Conservation (phyloP, 2,329 filamentous ascomycete species). For the Fusarium sp. region DNA sequence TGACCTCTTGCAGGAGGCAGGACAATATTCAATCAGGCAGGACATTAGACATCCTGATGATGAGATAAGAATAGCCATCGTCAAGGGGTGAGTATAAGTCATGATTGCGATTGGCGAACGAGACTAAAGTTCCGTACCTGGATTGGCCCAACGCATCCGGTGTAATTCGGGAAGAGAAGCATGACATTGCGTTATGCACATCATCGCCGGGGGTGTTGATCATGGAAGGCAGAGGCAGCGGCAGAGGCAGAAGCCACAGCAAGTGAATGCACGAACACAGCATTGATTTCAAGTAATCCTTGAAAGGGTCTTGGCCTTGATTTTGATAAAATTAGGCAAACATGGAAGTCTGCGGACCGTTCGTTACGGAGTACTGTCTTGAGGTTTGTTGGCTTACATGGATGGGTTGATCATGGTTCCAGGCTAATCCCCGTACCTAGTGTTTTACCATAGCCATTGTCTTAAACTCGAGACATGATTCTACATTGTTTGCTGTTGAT, state of each 20-base stretch:
- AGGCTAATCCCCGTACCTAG: not conserved
- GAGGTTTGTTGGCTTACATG: slow-evolving; percentile 9
- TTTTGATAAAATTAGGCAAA: slow-evolving; percentile 1
- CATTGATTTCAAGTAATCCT: slow-evolving; percentile 6
- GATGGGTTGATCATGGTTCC: not conserved
- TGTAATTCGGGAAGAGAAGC: slow-evolving; percentile 9
- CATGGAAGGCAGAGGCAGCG: not conserved
- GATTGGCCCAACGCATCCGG: slow-evolving; percentile 15
- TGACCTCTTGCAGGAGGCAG: not conserved
- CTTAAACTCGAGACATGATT: not conserved
- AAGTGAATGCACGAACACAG: slow-evolving; percentile 8
- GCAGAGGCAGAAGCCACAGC: slow-evolving; percentile 6
- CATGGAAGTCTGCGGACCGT: not conserved
- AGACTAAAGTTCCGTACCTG: not conserved
- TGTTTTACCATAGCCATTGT: not conserved
- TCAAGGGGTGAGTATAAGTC: slow-evolving; percentile 2
- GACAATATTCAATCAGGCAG: not conserved
- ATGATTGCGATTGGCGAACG: slow-evolving; percentile 17
- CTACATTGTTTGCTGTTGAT: not conserved
- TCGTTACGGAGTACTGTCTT: not conserved
- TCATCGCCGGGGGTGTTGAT: slow-evolving; percentile 24
- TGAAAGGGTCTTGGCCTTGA: not conserved
- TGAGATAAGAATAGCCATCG: slow-evolving; percentile 18
- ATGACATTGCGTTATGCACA: slow-evolving; percentile 27
- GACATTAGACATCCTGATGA: not conserved